Conservation (phyloP, 176 grass and related monocot genomes). For the Oryza australiensis region DNA sequence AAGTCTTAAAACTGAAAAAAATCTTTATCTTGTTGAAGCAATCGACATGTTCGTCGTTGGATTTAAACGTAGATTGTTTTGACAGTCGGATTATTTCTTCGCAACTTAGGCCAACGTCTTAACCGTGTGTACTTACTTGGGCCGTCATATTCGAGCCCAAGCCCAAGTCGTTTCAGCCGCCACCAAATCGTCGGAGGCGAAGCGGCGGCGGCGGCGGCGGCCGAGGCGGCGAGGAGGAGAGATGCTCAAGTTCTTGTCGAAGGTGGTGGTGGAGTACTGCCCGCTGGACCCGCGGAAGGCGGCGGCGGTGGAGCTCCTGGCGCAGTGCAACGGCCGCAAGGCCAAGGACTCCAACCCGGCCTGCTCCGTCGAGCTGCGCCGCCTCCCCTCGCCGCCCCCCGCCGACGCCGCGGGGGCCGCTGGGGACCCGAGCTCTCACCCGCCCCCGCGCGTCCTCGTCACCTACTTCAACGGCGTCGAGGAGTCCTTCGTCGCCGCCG, state of each 20-base stretch:
- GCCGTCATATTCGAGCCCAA: no score
- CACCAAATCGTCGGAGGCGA: neutral
- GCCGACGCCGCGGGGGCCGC: neutral
- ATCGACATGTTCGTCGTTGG: no score
- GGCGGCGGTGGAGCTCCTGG: constrained; percentile 85
- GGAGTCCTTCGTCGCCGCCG: constrained; percentile 64
- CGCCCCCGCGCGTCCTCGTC: constrained; percentile 62
- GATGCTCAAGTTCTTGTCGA: constrained; percentile 92
- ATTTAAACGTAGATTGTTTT: no score
- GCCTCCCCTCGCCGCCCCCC: constrained; percentile 44
- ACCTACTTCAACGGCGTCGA: constrained; percentile 82
- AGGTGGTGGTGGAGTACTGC: constrained; percentile 83
- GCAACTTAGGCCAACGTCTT: no score
- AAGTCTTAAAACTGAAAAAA: no score
- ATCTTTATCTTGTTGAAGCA: no score
- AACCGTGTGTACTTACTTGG: no score
- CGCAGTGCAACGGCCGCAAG: constrained; percentile 91
- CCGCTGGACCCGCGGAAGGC: constrained; percentile 88
- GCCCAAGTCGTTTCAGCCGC: neutral
- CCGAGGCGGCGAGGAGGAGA: constrained; percentile 8
- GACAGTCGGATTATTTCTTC: no score
- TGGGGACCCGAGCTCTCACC: constrained; percentile 15
- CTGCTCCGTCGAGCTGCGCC: constrained; percentile 92
- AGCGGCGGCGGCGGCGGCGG: neutral
- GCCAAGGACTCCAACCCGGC: constrained; percentile 92